A percentile compares a stretch with the other conserved stretches of the same genome.
Conservation (phyloP, 441 rosid genomes). For the Metrosideros polymorpha region DNA sequence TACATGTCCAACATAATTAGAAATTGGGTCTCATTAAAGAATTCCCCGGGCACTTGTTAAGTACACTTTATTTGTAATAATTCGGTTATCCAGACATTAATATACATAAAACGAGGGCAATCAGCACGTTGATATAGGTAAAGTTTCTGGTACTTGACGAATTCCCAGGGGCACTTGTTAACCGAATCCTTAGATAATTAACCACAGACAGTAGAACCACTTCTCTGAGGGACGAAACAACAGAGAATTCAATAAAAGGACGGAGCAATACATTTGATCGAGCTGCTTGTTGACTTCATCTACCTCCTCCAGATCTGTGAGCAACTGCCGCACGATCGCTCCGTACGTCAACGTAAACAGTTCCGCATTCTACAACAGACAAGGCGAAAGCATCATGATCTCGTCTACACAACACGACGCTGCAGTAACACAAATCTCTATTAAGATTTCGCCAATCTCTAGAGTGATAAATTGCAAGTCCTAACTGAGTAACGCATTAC, state of each 20-base stretch:
- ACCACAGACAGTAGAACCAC: background rate
- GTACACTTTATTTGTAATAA: background rate
- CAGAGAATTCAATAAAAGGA: background rate
- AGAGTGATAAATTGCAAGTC: background rate
- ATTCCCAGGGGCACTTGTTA: background rate
- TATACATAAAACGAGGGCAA: background rate
- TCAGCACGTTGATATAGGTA: background rate
- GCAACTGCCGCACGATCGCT: conserved; percentile 83
- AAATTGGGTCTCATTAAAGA: background rate
- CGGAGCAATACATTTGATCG: conserved; percentile 66
- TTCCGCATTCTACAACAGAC: conserved; percentile 67
- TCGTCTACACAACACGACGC: background rate
- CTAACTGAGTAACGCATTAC: background rate
- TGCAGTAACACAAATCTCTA: background rate
- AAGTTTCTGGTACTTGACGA: background rate
- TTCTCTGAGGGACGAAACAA: background rate
- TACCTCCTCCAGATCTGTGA: conserved; percentile 91
- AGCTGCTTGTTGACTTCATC: conserved; percentile 97
- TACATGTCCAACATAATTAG: background rate
- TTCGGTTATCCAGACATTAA: background rate
- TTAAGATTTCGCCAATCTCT: background rate
- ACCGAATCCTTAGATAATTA: background rate
- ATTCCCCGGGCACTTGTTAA: background rate
- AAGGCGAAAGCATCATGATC: background rate
- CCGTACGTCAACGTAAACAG: conserved; percentile 86